These are phyloP conservation scores for Phytophthora europaea DNA, from an alignment of 352 stramenopile genomes.

Conservation along the genomic window DNA sequence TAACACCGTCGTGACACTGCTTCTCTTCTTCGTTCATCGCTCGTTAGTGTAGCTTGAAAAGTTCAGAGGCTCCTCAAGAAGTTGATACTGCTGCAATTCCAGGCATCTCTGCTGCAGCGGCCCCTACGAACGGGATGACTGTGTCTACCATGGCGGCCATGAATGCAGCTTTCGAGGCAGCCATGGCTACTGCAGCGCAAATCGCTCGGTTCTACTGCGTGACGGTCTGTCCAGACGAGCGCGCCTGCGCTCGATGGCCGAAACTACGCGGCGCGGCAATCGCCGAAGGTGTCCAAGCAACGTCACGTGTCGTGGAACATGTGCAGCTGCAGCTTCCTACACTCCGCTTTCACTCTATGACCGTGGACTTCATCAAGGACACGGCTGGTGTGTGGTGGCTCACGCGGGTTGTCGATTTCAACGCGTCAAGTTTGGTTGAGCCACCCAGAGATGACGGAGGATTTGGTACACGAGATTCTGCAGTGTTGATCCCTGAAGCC, in stretches of 20 bases:
- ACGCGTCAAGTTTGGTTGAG: constrained; percentile 38
- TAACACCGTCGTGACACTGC: constrained; percentile 19
- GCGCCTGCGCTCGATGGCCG: constrained; percentile 43
- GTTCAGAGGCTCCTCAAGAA: constrained; percentile 28
- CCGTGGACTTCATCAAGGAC: constrained; percentile 80
- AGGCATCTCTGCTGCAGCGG: background rate
- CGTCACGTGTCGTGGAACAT: constrained; percentile 71
- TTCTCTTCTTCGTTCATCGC: constrained; percentile 15
- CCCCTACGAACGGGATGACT: constrained; percentile 1
- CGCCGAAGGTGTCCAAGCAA: constrained; percentile 54
- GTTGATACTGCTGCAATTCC: background rate
- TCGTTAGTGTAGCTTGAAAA: constrained; percentile 53
- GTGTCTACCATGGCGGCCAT: constrained; percentile 26
- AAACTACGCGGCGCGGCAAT: constrained; percentile 72
- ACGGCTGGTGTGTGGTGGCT: constrained; percentile 72
- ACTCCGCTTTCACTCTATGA: constrained; percentile 67
- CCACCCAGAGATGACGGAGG: constrained; percentile 18
- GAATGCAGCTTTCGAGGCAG: constrained; percentile 37
- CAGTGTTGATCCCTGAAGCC: constrained; percentile 53
- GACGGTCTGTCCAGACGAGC: constrained; percentile 46
- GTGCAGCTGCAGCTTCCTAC: constrained; percentile 66
- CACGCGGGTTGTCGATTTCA: constrained; percentile 67
- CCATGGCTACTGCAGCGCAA: constrained; percentile 35
- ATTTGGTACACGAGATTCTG: constrained; percentile 43
- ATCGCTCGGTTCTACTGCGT: constrained; percentile 55